Evolutionary conservation across 2,329 filamentous ascomycete species (phyloP).

Genomic region (Plenodomus biglobosus): DNA sequence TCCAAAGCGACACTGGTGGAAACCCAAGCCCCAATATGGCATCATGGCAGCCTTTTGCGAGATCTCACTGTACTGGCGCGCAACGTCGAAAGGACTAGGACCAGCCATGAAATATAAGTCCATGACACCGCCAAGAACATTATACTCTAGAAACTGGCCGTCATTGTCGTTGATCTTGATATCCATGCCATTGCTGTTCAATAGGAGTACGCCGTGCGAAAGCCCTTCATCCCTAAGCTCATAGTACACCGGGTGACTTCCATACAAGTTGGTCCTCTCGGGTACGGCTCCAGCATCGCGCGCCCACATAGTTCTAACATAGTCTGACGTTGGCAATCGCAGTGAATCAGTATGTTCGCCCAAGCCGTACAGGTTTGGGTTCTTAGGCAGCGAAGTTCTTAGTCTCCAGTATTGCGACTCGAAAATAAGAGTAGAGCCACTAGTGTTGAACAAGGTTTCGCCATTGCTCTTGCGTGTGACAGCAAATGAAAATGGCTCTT

Average conservation of each 20-base stretch:
- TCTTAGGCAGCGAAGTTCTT: conserved; percentile 66
- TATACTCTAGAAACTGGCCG: conserved; percentile 75
- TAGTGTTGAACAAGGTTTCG: conserved; percentile 69
- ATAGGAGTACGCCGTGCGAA: conserved; percentile 39
- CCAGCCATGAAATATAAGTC: conserved; percentile 61
- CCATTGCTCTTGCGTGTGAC: conserved; percentile 59
- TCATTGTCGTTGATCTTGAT: conserved; percentile 68
- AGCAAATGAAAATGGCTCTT: conserved; percentile 67
- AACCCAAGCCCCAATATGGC: conserved; percentile 56
- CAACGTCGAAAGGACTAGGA: conserved; percentile 50
- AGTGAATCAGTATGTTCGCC: conserved; percentile 75
- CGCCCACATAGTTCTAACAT: conserved; percentile 70
- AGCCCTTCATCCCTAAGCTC: conserved; percentile 61
- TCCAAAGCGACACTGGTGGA: conserved; percentile 54
- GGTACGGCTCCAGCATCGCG: conserved; percentile 66
- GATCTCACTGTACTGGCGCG: conserved; percentile 52
- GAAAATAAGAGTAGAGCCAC: conserved; percentile 67
- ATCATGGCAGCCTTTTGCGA: conserved; percentile 51
- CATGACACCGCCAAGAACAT: conserved; percentile 73
- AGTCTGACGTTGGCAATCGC: conserved; percentile 66
- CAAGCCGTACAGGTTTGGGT: conserved; percentile 73
- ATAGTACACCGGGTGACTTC: conserved; percentile 72
- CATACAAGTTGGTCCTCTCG: conserved; percentile 67
- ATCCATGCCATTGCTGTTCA: conserved; percentile 61
- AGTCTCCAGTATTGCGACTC: conserved; percentile 75